Base-by-base conservation (phyloP, 1,284 basidiomycete species). In the Ceratobasidium theobromae region DNA sequence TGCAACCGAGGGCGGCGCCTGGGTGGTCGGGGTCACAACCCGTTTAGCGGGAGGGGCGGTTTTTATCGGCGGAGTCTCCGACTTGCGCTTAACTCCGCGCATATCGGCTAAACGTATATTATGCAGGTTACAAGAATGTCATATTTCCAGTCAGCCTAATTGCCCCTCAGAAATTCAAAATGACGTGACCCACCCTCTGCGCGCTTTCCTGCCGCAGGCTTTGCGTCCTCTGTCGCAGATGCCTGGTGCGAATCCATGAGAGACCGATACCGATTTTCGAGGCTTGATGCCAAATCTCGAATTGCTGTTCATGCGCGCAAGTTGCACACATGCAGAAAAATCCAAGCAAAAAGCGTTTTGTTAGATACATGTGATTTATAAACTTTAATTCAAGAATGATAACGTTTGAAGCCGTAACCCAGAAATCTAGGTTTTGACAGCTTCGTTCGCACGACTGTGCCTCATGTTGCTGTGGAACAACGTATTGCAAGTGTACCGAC, bases 271-370 rank as follows among this genome's bases (percentile, higher is more conserved):
- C 85, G 85, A 74, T 83, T 84, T 78, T 90, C 88, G 78, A 92
- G 80, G 78, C 89, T 91, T 74, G 84, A 84, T 73, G 90, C 89
- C 87, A 92, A 89, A 79, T 92, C 90, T 86, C 89, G 89, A 86
- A 91, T 85, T 77, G 89, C 89, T 91, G 80, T 74, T 74, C 71
- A 79, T 77, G 72, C 73, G 70, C 72, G 46, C 46, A 48, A 48
- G 21, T 21, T 48, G 57, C 21, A 51, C 30, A 53, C 18, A 38
- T 30, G 70, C 70, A 77, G 71, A 75, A 76, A 75, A 77, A 76
- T 73, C 77, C 73, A 75, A 72, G 71, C 72, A 71, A 76, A 73
- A 73, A 73, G 41, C 55, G 73, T 64, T 58, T 73, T 78, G 86
- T 88, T 86, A 88, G 87, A 88, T 88, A 87, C 83, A 86, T 84